These are phyloP conservation scores for Metarhizium brunneum DNA, from an alignment of 2,329 filamentous ascomycete genomes.

Conservation along the genomic window DNA sequence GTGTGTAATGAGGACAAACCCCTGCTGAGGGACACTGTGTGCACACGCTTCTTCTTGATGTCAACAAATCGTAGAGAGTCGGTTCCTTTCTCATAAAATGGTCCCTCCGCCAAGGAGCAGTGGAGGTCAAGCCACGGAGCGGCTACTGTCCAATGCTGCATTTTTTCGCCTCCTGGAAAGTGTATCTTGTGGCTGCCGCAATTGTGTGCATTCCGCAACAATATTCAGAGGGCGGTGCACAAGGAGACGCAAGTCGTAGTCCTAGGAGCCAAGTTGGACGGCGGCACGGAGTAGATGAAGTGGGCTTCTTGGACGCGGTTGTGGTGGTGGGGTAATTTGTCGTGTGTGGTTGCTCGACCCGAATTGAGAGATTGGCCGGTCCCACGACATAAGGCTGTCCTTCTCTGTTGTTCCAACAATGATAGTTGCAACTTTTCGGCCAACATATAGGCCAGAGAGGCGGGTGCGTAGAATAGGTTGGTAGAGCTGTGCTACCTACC, in stretches of 20 bases:
- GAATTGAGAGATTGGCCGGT: neutral
- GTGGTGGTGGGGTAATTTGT: neutral
- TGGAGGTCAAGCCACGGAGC: conserved; percentile 49
- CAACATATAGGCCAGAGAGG: neutral
- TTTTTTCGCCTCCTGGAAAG: neutral
- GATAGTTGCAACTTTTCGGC: neutral
- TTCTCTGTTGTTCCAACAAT: neutral
- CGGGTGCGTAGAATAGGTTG: neutral
- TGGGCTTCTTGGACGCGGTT: too few relatives aligned
- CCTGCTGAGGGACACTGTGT: conserved; percentile 56
- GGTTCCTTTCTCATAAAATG: conserved; percentile 59
- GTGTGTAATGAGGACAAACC: conserved; percentile 57
- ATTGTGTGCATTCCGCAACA: too few relatives aligned
- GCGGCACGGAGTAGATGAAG: too few relatives aligned
- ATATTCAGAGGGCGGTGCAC: too few relatives aligned
- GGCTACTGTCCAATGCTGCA: conserved; percentile 36
- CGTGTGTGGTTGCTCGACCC: neutral
- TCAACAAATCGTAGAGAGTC: conserved; percentile 70
- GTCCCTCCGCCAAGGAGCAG: conserved; percentile 64
- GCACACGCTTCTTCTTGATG: conserved; percentile 67
- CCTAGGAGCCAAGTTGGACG: too few relatives aligned
- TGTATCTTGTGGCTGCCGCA: too few relatives aligned
- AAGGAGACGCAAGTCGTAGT: too few relatives aligned
- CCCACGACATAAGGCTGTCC: neutral
- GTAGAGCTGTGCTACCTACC: too few relatives aligned